Base-by-base conservation (phyloP, 2,329 filamentous ascomycete species). In the Ophiocordyceps camponoti-floridani region DNA sequence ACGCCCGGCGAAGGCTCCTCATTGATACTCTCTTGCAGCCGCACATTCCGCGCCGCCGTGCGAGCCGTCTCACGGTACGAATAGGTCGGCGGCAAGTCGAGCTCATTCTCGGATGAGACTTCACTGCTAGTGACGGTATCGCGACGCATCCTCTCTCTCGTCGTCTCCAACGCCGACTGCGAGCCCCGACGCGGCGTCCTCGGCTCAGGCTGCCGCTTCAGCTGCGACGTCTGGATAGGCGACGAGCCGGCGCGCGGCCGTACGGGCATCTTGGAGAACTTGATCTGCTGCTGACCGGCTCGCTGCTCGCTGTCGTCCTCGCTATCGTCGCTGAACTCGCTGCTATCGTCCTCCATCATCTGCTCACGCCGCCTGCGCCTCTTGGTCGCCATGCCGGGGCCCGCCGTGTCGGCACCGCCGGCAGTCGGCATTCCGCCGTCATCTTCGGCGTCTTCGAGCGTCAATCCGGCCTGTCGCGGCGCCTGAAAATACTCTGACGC, bases 191-290 rank as follows among this genome's bases (percentile, higher is more conserved):
- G 68, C 16, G 58, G 63, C 44, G 65, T 60, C 4, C 69, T 63
- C 6, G 70, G 70, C 2, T 72, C 72, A 3, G 68, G 61, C 43
- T 80, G 77, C 40, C 70, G 64, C 41, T 70, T 69, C 26, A 77
- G 61, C 47, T 72, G 76, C 14, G 78, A 79, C 13, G 72, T 75
- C 51, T 85, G 79, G 35, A 84, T 79, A 4, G 89, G 89, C 42
- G 89, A 95, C 1, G 88, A 95, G 11, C 85, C 89, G 26, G 88
- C 84, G 46, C 89, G 79, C 51, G 78, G 79, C 28, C 88, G 77
- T 40, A 94, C 73, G 1, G 91, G 89, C 84, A 95, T 89, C 63
- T 96, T 96, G 43, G 83, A 79, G 62, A 98, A 98, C 57, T 89
- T 88, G 59, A 96, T 94, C 59, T 93, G 85, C 59, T 93, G 85